Evolutionary conservation across 805 yeast genomes (phyloP).

Genomic region (Cyberlindnera meyerae): DNA sequence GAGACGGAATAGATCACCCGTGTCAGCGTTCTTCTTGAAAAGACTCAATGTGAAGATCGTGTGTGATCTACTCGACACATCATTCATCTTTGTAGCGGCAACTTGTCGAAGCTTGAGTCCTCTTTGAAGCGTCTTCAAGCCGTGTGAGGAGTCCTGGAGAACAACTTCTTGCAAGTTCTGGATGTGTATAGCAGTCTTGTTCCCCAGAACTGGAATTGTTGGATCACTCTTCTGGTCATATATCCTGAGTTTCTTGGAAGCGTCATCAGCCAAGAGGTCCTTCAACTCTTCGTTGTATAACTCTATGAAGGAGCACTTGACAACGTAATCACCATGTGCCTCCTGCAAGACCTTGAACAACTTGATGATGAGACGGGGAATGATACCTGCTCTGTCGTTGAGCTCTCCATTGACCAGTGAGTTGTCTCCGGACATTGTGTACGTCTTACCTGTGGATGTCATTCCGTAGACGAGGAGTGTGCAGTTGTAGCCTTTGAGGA

Average conservation of each 20-base stretch:
- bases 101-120: slow-evolving; percentile 61
- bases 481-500: slow-evolving; percentile 72
- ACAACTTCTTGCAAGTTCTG: slow-evolving; percentile 63
- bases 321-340: slow-evolving; percentile 49
- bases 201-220: slow-evolving; percentile 1
- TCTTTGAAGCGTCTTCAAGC: slow-evolving; percentile 46
- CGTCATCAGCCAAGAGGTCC: slow-evolving; percentile 50
- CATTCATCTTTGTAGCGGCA: slow-evolving; percentile 71
- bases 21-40: slow-evolving; percentile 40
- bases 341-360: slow-evolving; percentile 50
- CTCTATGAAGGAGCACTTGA: slow-evolving; percentile 77
- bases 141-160: slow-evolving; percentile 50
- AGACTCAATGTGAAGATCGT: slow-evolving; percentile 66
- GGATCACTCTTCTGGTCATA: slow-evolving; percentile 35
- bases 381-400: slow-evolving; percentile 56
- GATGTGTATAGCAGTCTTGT: slow-evolving; percentile 38
- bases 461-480: slow-evolving; percentile 87
- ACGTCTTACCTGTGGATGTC: slow-evolving; percentile 88
- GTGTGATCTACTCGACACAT: slow-evolving; percentile 70
- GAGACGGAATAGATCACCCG: slow-evolving; percentile 42
- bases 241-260: slow-evolving; percentile 47
- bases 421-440: slow-evolving; percentile 70
- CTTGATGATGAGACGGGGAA: slow-evolving; percentile 53
- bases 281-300: slow-evolving; percentile 81
- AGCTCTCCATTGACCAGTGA: slow-evolving; percentile 28